A percentile compares a stretch with the other conserved stretches of the same genome.
phyloP scores from a whole-genome alignment of 352 stramenopile genomes.

The Phytophthora pluvialis region DNA sequence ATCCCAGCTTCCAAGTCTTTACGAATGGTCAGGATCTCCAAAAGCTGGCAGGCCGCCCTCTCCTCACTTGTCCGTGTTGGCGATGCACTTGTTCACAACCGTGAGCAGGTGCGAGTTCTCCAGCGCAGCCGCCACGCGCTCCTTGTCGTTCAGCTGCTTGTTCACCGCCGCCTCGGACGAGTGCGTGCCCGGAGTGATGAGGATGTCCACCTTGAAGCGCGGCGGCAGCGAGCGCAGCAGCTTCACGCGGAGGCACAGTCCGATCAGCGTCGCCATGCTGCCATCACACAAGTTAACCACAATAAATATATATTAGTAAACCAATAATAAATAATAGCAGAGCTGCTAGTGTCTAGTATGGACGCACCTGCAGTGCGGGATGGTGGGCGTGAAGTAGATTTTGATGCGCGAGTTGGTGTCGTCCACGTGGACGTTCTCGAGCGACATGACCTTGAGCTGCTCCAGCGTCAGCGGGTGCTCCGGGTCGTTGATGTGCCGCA shows the following conservation, averaged over 20 bases:
- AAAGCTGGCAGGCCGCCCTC: constrained; percentile 5
- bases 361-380: constrained; percentile 93
- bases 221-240: constrained; percentile 92
- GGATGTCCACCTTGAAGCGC: constrained; percentile 95
- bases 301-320: constrained; percentile 8
- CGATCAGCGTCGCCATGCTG: constrained; percentile 97
- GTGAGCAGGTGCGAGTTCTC: constrained; percentile 96
- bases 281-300: constrained; percentile 1
- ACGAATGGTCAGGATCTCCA: not conserved
- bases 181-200: constrained; percentile 95
- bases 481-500: constrained; percentile 93
- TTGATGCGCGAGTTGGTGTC: constrained; percentile 79
- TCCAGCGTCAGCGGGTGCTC: constrained; percentile 94
- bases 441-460: constrained; percentile 93
- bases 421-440: constrained; percentile 91
- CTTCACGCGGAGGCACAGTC: constrained; percentile 96
- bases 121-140: constrained; percentile 94
- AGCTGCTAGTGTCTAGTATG: too few species aligned
- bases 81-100: constrained; percentile 97
- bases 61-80: constrained; percentile 86
- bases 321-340: not conserved
- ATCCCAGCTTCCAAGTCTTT: constrained; percentile 13
- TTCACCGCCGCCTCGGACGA: constrained; percentile 95
- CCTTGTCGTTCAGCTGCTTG: constrained; percentile 98
- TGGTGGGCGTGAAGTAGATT: constrained; percentile 94